Evolutionary conservation across 805 yeast genomes (phyloP).

Genomic region (Teunomyces tritomae): DNA sequence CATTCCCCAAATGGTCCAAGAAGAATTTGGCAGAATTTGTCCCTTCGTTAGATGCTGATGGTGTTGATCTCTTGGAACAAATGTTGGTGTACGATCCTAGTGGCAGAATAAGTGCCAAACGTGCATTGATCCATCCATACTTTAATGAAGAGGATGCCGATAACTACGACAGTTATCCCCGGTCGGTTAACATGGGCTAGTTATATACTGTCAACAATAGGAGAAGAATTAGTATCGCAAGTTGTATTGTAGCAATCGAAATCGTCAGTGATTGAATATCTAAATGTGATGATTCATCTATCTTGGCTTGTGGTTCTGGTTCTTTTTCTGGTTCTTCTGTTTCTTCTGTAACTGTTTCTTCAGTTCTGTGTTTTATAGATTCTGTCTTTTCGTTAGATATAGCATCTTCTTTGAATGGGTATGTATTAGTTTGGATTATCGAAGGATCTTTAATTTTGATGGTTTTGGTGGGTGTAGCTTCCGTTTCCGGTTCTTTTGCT

Average conservation of each 20-base stretch:
- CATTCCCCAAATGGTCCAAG: slow-evolving; percentile 87
- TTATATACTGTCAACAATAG: background rate
- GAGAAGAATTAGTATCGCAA: background rate
- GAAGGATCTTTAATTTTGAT: no score
- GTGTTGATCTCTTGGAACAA: slow-evolving; percentile 76
- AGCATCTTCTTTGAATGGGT: no score
- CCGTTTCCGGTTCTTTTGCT: no score
- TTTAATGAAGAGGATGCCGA: slow-evolving; percentile 55
- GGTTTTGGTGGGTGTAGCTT: no score
- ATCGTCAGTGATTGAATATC: no score
- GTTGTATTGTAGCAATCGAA: background rate
- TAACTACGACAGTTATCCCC: slow-evolving; percentile 28
- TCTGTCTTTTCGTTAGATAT: no score
- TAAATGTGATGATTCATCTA: no score
- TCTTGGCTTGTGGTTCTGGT: no score
- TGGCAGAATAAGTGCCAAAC: slow-evolving; percentile 86
- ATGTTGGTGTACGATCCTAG: slow-evolving; percentile 91
- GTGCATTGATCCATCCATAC: slow-evolving; percentile 88
- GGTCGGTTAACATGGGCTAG: slow-evolving; percentile 42
- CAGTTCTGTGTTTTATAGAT: no score
- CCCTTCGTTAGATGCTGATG: slow-evolving; percentile 78
- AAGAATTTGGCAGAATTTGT: slow-evolving; percentile 69
- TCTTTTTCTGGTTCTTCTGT: no score
- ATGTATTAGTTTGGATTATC: no score
- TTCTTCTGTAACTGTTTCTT: no score